Evolutionary conservation across 2,329 filamentous ascomycete species (phyloP).

Genomic region (Penicillium sp.): DNA sequence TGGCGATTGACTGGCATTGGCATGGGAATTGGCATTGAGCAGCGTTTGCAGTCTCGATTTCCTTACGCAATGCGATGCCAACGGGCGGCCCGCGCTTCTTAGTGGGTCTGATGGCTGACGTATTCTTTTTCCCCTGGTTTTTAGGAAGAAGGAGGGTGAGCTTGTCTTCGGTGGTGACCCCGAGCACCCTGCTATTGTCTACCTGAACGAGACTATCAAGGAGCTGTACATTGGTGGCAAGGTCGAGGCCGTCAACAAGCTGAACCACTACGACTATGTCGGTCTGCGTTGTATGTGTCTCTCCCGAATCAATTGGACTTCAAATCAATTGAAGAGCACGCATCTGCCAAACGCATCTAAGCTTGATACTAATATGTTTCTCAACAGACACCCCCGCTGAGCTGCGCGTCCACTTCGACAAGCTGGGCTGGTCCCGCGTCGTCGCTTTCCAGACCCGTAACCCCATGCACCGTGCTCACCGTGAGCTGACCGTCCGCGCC

Average conservation of each 20-base stretch:
- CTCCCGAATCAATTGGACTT: background rate
- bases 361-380: conserved; percentile 5
- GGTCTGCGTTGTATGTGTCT: conserved; percentile 77
- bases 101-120: conserved; percentile 31
- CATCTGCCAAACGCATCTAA: background rate
- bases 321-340: background rate
- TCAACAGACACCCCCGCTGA: conserved; percentile 84
- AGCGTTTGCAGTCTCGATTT: conserved; percentile 10
- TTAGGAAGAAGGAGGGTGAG: conserved; percentile 81
- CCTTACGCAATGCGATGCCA: conserved; percentile 14
- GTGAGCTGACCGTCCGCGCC: conserved; percentile 95
- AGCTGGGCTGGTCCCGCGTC: conserved; percentile 96
- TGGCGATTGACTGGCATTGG: background rate
- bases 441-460: conserved; percentile 99
- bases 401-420: conserved; percentile 95
- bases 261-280: conserved; percentile 99
- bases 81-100: conserved; percentile 19
- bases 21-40: background rate
- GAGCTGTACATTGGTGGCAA: conserved; percentile 96
- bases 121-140: conserved; percentile 21
- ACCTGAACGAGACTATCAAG: conserved; percentile 76
- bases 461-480: conserved; percentile 98
- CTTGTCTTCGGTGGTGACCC: conserved; percentile 92
- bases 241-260: conserved; percentile 89
- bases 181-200: conserved; percentile 88